Evolutionary conservation across 106 monocot genomes (phyloP).

Genomic region (Apostasia shenzhenica): DNA sequence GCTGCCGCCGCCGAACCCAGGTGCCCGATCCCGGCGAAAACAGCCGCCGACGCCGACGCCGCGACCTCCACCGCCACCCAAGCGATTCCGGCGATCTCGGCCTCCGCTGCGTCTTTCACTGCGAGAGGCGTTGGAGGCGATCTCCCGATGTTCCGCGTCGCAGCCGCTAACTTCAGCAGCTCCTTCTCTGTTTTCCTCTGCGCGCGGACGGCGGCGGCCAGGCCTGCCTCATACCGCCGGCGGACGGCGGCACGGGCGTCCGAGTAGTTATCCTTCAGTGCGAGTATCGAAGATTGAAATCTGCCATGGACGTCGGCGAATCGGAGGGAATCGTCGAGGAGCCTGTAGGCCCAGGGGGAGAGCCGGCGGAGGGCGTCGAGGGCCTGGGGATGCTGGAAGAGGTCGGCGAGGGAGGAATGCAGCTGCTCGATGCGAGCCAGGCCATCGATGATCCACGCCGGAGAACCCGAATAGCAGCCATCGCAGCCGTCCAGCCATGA

Average conservation of each 20-base stretch:
- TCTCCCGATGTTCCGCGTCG: constrained; percentile 10
- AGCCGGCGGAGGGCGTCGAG: constrained; percentile 33
- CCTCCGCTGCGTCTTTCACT: not conserved
- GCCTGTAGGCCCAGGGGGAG: constrained; percentile 17
- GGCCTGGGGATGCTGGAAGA: constrained; percentile 50
- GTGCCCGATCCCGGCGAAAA: constrained; percentile 21
- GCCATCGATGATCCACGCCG: constrained; percentile 25
- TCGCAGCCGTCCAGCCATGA: constrained; percentile 16
- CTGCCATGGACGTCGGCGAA: constrained; percentile 52
- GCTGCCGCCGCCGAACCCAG: constrained; percentile 12
- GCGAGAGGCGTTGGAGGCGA: not conserved
- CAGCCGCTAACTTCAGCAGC: constrained; percentile 22
- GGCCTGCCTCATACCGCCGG: constrained; percentile 22
- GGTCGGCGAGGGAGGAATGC: constrained; percentile 41
- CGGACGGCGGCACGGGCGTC: constrained; percentile 38
- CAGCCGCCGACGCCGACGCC: constrained; percentile 17
- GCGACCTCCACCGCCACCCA: constrained; percentile 24
- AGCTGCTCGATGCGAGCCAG: constrained; percentile 40
- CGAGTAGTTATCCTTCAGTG: constrained; percentile 20
- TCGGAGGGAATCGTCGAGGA: constrained; percentile 68
- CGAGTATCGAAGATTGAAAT: constrained; percentile 32
- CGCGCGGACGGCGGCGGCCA: constrained; percentile 25
- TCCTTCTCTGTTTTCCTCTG: constrained; percentile 54
- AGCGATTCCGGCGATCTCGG: constrained; percentile 27
- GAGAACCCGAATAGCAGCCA: not conserved